phyloP scores from a whole-genome alignment of 2,329 filamentous ascomycete genomes.

The Phyllosticta capitalensis region DNA sequence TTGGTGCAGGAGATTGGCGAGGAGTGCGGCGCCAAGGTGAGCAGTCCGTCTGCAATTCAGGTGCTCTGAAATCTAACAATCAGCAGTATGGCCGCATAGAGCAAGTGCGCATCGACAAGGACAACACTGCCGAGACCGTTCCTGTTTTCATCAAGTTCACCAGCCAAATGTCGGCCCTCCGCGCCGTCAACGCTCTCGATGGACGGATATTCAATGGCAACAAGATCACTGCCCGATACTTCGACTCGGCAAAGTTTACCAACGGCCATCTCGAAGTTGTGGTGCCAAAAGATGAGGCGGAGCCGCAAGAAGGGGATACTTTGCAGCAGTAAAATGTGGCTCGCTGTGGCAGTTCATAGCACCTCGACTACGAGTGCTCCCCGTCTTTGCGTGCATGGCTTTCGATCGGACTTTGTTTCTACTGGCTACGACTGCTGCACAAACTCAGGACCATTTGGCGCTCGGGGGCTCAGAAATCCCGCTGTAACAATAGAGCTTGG shows the following conservation, averaged over 20 bases:
- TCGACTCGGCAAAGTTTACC: slow-evolving; percentile 69
- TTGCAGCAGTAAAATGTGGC: background rate
- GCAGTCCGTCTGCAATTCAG: slow-evolving; percentile 11
- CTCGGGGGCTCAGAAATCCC: background rate
- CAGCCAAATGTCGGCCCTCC: slow-evolving; percentile 69
- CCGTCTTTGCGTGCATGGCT: background rate
- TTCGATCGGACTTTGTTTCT: background rate
- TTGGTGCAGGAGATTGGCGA: slow-evolving; percentile 93
- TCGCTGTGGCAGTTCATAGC: background rate
- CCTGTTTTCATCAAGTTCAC: slow-evolving; percentile 93
- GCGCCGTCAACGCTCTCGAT: slow-evolving; percentile 85
- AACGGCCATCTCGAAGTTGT: slow-evolving; percentile 1
- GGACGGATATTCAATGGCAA: slow-evolving; percentile 85
- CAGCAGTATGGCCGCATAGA: slow-evolving; percentile 71
- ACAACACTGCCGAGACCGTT: slow-evolving; percentile 37
- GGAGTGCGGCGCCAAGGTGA: slow-evolving; percentile 72
- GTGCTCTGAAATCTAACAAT: slow-evolving; percentile 12
- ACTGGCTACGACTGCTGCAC: background rate
- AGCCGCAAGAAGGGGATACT: background rate
- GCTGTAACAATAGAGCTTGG: background rate
- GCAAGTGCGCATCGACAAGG: slow-evolving; percentile 62
- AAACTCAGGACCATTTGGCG: background rate
- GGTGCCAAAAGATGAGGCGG: background rate
- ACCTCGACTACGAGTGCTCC: background rate
- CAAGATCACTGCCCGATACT: slow-evolving; percentile 71